phyloP scores from a whole-genome alignment of 257 asterid species.

The Ajuga chamaepitys region DNA sequence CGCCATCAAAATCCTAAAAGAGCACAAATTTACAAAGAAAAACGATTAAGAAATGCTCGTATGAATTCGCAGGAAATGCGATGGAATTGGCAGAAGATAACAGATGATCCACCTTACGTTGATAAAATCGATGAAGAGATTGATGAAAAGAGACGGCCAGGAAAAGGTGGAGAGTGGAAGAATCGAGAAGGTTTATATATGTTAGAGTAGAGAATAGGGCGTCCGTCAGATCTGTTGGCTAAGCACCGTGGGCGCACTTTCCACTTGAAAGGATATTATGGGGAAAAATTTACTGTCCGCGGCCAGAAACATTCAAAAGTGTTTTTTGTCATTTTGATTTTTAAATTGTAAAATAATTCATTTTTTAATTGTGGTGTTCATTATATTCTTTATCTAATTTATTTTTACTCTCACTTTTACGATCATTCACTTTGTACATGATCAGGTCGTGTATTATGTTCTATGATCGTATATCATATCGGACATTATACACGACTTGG shows the following conservation, averaged over 20 bases:
- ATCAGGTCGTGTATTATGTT: no score
- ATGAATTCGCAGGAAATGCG: neutral
- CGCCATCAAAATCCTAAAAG: slow-evolving; percentile 41
- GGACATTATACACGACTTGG: no score
- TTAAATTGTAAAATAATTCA: neutral
- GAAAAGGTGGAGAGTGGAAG: neutral
- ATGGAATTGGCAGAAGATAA: neutral
- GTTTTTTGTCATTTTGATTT: no score
- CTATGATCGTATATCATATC: no score
- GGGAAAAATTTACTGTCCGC: no score
- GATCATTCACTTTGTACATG: no score
- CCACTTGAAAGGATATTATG: no score
- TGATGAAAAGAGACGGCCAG: slow-evolving; percentile 9
- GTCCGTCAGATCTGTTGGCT: slow-evolving; percentile 3
- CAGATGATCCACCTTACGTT: slow-evolving; percentile 12
- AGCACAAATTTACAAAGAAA: neutral
- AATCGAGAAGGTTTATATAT: slow-evolving; percentile 12
- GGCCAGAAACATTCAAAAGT: no score
- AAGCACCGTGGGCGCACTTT: neutral
- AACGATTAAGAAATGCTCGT: neutral
- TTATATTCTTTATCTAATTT: no score
- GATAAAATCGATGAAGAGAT: slow-evolving; percentile 15
- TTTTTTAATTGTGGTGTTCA: no score
- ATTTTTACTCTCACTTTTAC: no score
- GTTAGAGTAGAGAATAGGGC: slow-evolving; percentile 5